These are phyloP conservation scores for Cladosporium sp. DNA, from an alignment of 2,329 filamentous ascomycete genomes.

Conservation along the genomic window DNA sequence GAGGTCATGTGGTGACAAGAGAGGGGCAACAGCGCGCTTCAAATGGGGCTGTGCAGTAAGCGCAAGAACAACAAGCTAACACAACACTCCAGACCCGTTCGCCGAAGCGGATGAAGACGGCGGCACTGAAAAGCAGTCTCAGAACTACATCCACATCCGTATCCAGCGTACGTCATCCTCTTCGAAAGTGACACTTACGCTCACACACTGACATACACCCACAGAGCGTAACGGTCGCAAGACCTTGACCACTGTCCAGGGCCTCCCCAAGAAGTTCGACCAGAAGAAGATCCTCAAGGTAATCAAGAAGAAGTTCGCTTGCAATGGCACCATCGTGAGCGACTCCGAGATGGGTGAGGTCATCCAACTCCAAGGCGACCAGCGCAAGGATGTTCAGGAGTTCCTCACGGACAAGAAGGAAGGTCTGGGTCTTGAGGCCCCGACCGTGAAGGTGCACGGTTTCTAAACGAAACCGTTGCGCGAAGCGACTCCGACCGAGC, in stretches of 20 bases:
- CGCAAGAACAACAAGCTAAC: slow-evolving; percentile 3
- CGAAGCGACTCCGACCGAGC: slow-evolving; percentile 7
- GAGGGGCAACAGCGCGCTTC: slow-evolving; percentile 16
- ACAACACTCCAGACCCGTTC: slow-evolving; percentile 80
- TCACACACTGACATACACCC: slow-evolving; percentile 8
- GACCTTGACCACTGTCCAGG: slow-evolving; percentile 99
- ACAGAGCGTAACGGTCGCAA: slow-evolving; percentile 99
- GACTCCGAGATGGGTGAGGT: slow-evolving; percentile 98
- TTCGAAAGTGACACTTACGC: background rate
- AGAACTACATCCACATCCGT: slow-evolving; percentile 99
- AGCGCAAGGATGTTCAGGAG: slow-evolving; percentile 97
- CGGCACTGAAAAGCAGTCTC: slow-evolving; percentile 90
- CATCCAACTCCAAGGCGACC: slow-evolving; percentile 98
- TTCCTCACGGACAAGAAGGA: slow-evolving; percentile 96
- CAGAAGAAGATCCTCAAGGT: slow-evolving; percentile 99
- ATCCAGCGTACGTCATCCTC: slow-evolving; percentile 82
- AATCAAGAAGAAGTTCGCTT: slow-evolving; percentile 99
- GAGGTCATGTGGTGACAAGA: slow-evolving; percentile 3
- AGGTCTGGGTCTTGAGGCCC: slow-evolving; percentile 88
- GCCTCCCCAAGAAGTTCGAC: slow-evolving; percentile 97
- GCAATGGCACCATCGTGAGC: slow-evolving; percentile 99
- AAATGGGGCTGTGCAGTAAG: background rate
- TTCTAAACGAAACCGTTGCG: slow-evolving; percentile 31
- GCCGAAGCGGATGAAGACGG: slow-evolving; percentile 99
- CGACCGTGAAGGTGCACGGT: slow-evolving; percentile 84